A percentile compares a stretch with the other conserved stretches of the same genome.
Evolutionary conservation across 495 filamentous ascomycete species (phyloP).

Genomic region (Immersiella caudata): DNA sequence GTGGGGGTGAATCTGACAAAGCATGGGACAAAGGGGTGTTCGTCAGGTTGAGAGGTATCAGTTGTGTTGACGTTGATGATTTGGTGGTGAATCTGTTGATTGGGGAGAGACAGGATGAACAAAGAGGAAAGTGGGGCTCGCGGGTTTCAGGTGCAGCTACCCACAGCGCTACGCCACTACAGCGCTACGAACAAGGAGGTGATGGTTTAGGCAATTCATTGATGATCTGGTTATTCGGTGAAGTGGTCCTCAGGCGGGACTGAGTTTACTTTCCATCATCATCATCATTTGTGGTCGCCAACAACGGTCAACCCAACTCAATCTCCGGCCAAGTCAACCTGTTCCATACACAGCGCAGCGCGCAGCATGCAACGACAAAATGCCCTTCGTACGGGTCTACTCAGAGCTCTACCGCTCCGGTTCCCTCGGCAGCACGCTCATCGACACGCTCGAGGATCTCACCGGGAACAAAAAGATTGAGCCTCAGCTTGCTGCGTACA

Average conservation of each 20-base stretch:
- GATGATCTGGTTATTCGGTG: too few relatives aligned
- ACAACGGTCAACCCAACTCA: too few relatives aligned
- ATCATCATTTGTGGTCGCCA: too few relatives aligned
- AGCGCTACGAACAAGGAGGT: too few relatives aligned
- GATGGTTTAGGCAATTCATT: neutral
- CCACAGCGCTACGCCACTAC: too few relatives aligned
- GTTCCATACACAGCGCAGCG: too few relatives aligned
- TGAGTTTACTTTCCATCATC: too few relatives aligned
- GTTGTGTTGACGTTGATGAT: neutral
- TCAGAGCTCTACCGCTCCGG: conserved; percentile 14
- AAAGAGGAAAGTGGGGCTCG: neutral
- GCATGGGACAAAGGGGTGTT: neutral
- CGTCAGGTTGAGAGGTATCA: neutral
- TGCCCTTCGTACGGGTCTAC: neutral
- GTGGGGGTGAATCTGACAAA: neutral
- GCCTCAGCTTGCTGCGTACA: neutral
- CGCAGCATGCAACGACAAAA: neutral
- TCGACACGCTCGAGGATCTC: conserved; percentile 15
- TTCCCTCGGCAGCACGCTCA: neutral
- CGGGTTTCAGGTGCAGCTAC: too few relatives aligned
- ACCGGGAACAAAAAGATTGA: neutral
- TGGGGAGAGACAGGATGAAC: neutral
- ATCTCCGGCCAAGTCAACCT: too few relatives aligned
- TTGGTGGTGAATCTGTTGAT: neutral
- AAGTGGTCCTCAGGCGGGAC: too few relatives aligned